phyloP scores from a whole-genome alignment of 306 rosid species.

The Alnus rubra region DNA sequence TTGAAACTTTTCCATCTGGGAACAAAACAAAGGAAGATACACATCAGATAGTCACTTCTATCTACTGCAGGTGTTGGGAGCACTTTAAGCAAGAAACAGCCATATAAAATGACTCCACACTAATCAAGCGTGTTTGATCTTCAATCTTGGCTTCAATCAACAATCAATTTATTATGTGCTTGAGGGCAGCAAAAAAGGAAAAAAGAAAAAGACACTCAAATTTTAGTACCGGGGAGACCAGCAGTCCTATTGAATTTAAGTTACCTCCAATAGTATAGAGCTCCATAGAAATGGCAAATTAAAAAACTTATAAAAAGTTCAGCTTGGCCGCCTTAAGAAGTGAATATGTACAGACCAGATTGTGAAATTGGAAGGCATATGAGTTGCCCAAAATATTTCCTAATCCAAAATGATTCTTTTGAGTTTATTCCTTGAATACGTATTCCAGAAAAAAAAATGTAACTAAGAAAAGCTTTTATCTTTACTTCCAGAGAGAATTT shows the following conservation, averaged over 20 bases:
- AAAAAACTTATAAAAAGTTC: not conserved
- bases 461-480: not conserved
- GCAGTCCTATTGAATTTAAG: not conserved
- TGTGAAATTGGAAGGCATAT: not conserved
- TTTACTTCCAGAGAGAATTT: not conserved
- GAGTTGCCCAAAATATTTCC: not conserved
- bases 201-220: not conserved
- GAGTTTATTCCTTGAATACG: not conserved
- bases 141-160: not conserved
- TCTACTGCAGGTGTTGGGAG: not conserved
- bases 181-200: not conserved
- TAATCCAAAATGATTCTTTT: not conserved
- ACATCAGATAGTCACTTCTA: constrained; percentile 18
- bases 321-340: not conserved
- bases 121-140: not conserved
- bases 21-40: constrained; percentile 28
- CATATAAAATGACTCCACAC: not conserved
- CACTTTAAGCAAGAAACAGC: not conserved
- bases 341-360: not conserved
- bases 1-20: constrained; percentile 88
- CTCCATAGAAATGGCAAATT: not conserved
- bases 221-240: not conserved
- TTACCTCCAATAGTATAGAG: not conserved
- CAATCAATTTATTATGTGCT: not conserved
- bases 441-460: not conserved